Evolutionary conservation across 169 alveolate species (phyloP), one percentile per base, ranked within the genome.

Genomic region (Amoebophrya sp.): DNA sequence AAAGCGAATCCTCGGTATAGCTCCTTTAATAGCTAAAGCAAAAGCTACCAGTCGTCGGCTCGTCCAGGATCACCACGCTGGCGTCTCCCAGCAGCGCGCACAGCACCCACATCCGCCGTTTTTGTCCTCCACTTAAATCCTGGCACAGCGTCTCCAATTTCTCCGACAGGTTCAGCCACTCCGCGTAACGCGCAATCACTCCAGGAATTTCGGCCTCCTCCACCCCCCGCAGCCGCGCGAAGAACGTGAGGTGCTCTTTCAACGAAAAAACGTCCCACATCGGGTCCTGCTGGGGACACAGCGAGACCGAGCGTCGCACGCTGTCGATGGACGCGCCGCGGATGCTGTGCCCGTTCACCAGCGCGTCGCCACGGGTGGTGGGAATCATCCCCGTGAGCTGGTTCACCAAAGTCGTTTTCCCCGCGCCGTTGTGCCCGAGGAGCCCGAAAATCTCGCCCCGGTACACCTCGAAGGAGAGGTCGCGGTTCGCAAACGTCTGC

Each of bases 41-140:
- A n/a, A n/a, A n/a, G n/a, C n/a, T n/a, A n/a, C n/a, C n/a, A 5
- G 97, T 94, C 13, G 98, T 95, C 70, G 98, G 98, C 89, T 97
- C 98, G 94, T 97, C 98, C 34, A 97, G 93, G 40, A 97, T 89
- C 13, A 97, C 92, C 38, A 97, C 91, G 58, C 91, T 92, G 0
- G 97, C 93, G 88, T 95, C 93, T 20, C 97, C 97, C 43, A 97
- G 94, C 88, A 97, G 90, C n/a, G 98, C 97, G 26, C 95, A 95
- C 40, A 97, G 97, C 0, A 96, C 97, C 20, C 95, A 94, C 88
- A 96, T 92, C 91, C 95, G 95, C 88, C 98, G 91, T 91, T 0
- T 96, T 97, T 26, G 88, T 91, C 90, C 70, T 90, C 90, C 98
- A 20, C 34, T 13, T 29, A 58, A 29, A 1, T 58, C 23, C 78